phyloP scores from a whole-genome alignment of 139 green algal genomes.

The Coelastrella sp. region DNA sequence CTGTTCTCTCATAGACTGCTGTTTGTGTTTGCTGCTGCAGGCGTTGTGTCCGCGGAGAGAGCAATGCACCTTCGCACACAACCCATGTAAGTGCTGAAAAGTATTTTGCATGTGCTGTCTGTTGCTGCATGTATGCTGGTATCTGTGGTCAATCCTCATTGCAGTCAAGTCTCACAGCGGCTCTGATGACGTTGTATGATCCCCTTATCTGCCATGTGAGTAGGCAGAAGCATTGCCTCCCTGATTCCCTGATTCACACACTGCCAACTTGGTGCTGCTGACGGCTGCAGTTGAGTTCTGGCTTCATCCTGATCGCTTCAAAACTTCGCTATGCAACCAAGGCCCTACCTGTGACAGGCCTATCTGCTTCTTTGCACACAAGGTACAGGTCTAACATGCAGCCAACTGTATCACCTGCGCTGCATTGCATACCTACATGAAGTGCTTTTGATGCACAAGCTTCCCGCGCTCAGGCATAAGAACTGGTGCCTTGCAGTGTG shows the following conservation, averaged over 20 bases:
- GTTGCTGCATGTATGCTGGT: too few relatives aligned
- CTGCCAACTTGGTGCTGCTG: too few relatives aligned
- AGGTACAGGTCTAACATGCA: neutral
- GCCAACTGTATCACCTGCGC: neutral
- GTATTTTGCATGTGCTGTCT: neutral
- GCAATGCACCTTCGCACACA: slow-evolving; percentile 45
- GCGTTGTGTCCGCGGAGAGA: slow-evolving; percentile 32
- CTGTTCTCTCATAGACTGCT: neutral
- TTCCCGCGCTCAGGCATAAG: too few relatives aligned
- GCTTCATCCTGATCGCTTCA: slow-evolving; percentile 57
- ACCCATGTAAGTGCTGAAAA: slow-evolving; percentile 33
- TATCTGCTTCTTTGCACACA: slow-evolving; percentile 78
- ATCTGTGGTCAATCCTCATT: too few relatives aligned
- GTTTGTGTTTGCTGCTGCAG: neutral
- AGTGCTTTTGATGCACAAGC: too few relatives aligned
- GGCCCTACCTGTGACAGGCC: slow-evolving; percentile 68
- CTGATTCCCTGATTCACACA: too few relatives aligned
- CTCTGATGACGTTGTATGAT: too few relatives aligned
- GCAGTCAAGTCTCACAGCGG: too few relatives aligned
- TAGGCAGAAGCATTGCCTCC: too few relatives aligned
- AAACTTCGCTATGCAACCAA: slow-evolving; percentile 72
- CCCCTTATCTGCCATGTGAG: too few relatives aligned
- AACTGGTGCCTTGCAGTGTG: too few relatives aligned
- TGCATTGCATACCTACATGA: neutral
- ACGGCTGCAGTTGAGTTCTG: slow-evolving; percentile 38